Evolutionary conservation across 345 rosid species (phyloP), one percentile per base, ranked within the genome.

Genomic region (Gossypium herbaceum): DNA sequence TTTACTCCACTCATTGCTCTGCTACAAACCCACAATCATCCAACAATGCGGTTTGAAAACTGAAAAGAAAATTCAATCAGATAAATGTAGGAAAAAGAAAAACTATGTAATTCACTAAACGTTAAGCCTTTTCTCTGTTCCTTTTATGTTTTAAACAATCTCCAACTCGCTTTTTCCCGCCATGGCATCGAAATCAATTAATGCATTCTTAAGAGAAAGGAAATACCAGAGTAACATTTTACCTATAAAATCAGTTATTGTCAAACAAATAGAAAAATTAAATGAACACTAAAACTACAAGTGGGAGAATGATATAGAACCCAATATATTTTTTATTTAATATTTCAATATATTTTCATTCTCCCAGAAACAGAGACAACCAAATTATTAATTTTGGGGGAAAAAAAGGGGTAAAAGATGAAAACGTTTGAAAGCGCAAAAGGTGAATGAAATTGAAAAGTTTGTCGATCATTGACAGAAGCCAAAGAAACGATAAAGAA

Each of bases 1-100:
- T 81, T 84, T 61, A 82, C 87, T 66, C 87, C 91, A 77, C 83
- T 94, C 94, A 89, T 90, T 75, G 85, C 90, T 87, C 76, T 73
- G 75, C 75, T 77, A 81, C 8, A 66, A 71, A 75, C 82, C 77
- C 73, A 67, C 79, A 75, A 79, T 79, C 82, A 87, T 85, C 83
- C 87, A 87, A 77, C 78, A 76, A 79, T 44, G 45, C 34, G 73
- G 74, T 77, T 78, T 15, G 17, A 65, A 65, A 58, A 39, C 9
- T 15, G 70, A 50, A 50, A 24, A 58, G 17, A 75, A 69, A 69
- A 9, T 22, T 4, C 29, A 22, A 58, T 22, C 13, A 24, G 62
- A 12, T 55, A 17, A 52, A 52, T 1, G 57, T 7, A 55, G 19
- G 41, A 34, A 34, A 34, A 34, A 34, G 7, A 7, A 34, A 34